Evolutionary conservation across 179 eudicot species (phyloP), one percentile per base, ranked within the genome.

Genomic region (Kewa caespitosa): DNA sequence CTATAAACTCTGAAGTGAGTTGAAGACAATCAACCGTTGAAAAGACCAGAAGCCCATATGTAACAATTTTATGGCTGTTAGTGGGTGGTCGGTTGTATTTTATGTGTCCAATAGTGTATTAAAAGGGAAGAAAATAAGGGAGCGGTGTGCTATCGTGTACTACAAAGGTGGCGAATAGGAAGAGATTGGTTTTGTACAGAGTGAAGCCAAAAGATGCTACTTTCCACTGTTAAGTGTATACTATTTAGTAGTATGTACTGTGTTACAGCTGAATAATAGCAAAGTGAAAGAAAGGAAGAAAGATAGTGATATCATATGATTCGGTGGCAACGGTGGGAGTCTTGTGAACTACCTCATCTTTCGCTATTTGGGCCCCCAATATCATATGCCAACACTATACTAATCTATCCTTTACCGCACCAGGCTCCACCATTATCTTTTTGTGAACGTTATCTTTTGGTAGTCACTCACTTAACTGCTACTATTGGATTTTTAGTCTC

Each of bases 331-430:
- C 70, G 76, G 80, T 78, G 42, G 81, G 77, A 78, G 73, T 78
- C 77, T 78, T 78, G 81, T 78, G 77, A 78, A 78, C 77, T 73
- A 78, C 73, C 77, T 66, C 77, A 73, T 70, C 77, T 66, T 67
- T 42, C 73, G 72, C 34, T 73, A 1, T 31, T 27, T 4, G 61
- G 31, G 48, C 73, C 32, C 27, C 18, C 34, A 37, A 4, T 43
- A 23, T 20, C 28, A 27, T 11, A n/a, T 32, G n/a, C n/a, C n/a
- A n/a, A n/a, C 28, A 23, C 38, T 68, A 41, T 59, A 61, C 22
- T 61, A 7, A 13, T 0, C 0, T 8, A 14, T 8, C n/a, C n/a
- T 55, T 25, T 25, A n/a, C n/a, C n/a, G n/a, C n/a, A 25, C 27
- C 17, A 22, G 17, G 17, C 8, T 25, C 12, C 6, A 55, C 31